These are phyloP conservation scores for Chaetomium tenue DNA, from an alignment of 495 filamentous ascomycete genomes.

Conservation along the genomic window DNA sequence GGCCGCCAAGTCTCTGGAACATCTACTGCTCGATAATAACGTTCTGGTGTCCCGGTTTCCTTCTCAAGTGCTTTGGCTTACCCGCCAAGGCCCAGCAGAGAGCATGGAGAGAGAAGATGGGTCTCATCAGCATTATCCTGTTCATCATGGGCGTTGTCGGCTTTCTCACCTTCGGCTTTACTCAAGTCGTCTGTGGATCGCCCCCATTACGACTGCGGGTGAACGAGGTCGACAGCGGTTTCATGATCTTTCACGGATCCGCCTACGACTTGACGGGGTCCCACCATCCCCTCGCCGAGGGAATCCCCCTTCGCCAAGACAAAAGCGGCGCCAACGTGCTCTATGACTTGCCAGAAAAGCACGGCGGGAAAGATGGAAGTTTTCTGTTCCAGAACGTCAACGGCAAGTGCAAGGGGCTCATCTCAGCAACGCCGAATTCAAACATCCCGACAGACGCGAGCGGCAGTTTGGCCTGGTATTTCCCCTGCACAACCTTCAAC, in stretches of 20 bases:
- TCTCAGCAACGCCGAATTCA: slow-evolving; percentile 66
- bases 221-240: slow-evolving; percentile 75
- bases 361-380: slow-evolving; percentile 86
- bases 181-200: slow-evolving; percentile 74
- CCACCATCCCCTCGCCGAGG: slow-evolving; percentile 70
- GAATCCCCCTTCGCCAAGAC: slow-evolving; percentile 59
- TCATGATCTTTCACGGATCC: slow-evolving; percentile 93
- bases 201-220: slow-evolving; percentile 68
- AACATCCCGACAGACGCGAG: slow-evolving; percentile 73
- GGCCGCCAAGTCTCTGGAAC: slow-evolving; percentile 87
- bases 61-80: slow-evolving; percentile 83
- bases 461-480: slow-evolving; percentile 91
- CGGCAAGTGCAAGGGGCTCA: slow-evolving; percentile 90
- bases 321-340: slow-evolving; percentile 67
- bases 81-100: slow-evolving; percentile 82
- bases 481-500: slow-evolving; percentile 86
- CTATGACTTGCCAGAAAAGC: slow-evolving; percentile 74
- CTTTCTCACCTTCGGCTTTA: slow-evolving; percentile 97
- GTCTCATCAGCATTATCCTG: slow-evolving; percentile 88
- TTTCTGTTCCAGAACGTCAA: slow-evolving; percentile 99
- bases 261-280: slow-evolving; percentile 79
- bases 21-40: slow-evolving; percentile 92
- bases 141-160: slow-evolving; percentile 86
- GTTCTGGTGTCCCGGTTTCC: slow-evolving; percentile 87
- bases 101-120: slow-evolving; percentile 99